These are phyloP conservation scores for Ogataea pilisensis DNA, from an alignment of 805 yeast genomes.

Conservation along the genomic window DNA sequence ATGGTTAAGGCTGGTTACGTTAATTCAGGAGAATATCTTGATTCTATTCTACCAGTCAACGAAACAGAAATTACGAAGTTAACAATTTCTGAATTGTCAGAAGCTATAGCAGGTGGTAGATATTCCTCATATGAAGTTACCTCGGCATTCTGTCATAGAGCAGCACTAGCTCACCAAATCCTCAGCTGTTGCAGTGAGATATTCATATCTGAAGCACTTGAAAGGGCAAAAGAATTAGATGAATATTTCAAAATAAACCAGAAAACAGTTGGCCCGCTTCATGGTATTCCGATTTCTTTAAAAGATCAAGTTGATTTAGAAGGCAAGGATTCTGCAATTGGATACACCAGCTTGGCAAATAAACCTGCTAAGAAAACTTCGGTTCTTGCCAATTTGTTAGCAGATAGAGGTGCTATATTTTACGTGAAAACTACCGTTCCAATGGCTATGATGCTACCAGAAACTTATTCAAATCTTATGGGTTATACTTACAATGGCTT, in stretches of 20 bases:
- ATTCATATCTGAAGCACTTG: constrained; percentile 44
- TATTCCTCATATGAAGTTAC: constrained; percentile 39
- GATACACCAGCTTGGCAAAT: constrained; percentile 39
- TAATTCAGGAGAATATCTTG: constrained; percentile 36
- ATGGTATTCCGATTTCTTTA: constrained; percentile 60
- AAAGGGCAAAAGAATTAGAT: constrained; percentile 49
- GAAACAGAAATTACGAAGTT: constrained; percentile 42
- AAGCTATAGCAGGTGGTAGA: constrained; percentile 35
- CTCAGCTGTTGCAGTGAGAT: constrained; percentile 46
- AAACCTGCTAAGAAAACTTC: constrained; percentile 40
- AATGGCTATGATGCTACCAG: constrained; percentile 35
- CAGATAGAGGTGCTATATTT: constrained; percentile 52
- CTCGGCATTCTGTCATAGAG: constrained; percentile 46
- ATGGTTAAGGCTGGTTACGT: constrained; percentile 34
- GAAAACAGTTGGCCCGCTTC: constrained; percentile 51
- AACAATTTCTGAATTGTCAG: constrained; percentile 31
- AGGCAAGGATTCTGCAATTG: constrained; percentile 51
- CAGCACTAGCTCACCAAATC: constrained; percentile 45
- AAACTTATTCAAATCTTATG: constrained; percentile 30
- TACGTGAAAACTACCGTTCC: constrained; percentile 37
- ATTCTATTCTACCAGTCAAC: constrained; percentile 24
- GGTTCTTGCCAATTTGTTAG: constrained; percentile 38
- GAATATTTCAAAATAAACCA: constrained; percentile 42
- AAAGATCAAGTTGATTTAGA: constrained; percentile 52
- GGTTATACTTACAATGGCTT: constrained; percentile 31